Evolutionary conservation across 768 basidiomycete genomes (phyloP), one percentile per base, ranked within the genome.

Genomic region (Amanita jacksonii): DNA sequence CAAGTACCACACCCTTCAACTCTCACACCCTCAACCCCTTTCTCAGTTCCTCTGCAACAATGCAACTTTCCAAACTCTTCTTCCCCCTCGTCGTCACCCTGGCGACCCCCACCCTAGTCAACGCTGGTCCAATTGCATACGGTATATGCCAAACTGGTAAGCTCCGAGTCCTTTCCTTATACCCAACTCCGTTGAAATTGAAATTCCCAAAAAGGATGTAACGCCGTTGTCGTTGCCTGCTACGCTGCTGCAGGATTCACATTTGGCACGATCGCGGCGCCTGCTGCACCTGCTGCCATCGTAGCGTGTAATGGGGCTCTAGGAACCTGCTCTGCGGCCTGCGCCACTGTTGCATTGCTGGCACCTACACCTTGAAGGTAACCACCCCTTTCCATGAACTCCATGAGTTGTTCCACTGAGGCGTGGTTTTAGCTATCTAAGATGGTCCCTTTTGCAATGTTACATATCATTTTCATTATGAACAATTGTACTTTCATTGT

Each of bases 231-330:
- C 6, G 66, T 71, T 1, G 62, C 68, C 0, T 72, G 70, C 53
- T 72, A 71, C 41, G 61, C 66, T 2, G 67, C 57, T 1, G 68
- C 69, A 0, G 70, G 69, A 0, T 46, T 57, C 33, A 63, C 61
- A 0, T 72, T 72, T 45, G 72, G 70, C 5, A 69, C 68, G 3
- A 53, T 69, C 15, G 68, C 66, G 1, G 62, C 62, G 2, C 43
- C 62, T 1, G 57, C 56, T 4, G 62, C 66, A 4, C 68, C 70
- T 1, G 56, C 66, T 2, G 65, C 56, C 6, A 57, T 67, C 39
- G 8, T 72, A 5, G 64, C 36, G 0, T 73, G 70, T 59, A 73
- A 72, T 51, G 46, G 54, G 5, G 70, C 61, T 0, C 59, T 70
- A 6, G 72, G 73, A 0, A 61, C 58, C 0, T 73, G 70, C 49